A percentile compares a stretch with the other conserved stretches of the same genome.
phyloP scores from a whole-genome alignment of 768 basidiomycete species.

The Cantharellus cinnabarinus region DNA sequence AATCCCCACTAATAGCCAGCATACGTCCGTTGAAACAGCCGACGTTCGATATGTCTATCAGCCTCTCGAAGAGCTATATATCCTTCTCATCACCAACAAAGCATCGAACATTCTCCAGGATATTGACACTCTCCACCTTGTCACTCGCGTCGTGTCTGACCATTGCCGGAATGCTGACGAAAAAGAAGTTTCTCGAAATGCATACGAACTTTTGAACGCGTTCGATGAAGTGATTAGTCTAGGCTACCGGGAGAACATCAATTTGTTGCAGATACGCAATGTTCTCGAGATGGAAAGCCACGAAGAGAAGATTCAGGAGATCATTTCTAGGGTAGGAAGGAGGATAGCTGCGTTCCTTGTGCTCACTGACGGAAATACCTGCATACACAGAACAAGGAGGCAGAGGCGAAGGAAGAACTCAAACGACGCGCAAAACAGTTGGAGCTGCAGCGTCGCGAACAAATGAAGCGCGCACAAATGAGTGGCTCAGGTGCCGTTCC shows the following conservation, averaged over 20 bases:
- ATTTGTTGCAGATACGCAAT: conserved; percentile 22
- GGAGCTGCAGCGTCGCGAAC: conserved; percentile 92
- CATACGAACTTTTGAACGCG: conserved; percentile 83
- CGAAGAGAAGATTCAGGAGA: conserved; percentile 70
- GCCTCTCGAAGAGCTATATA: conserved; percentile 90
- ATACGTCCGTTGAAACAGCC: conserved; percentile 87
- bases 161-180: conserved; percentile 73
- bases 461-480: conserved; percentile 43
- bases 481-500: conserved; percentile 24
- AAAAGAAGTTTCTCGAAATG: conserved; percentile 71
- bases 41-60: conserved; percentile 97
- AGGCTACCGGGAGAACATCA: conserved; percentile 35
- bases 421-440: conserved; percentile 94
- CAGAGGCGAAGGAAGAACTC: conserved; percentile 96
- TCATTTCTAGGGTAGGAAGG: conserved; percentile 69
- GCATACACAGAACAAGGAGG: conserved; percentile 72
- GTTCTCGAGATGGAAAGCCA: conserved; percentile 28
- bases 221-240: conserved; percentile 93
- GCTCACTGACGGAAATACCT: background rate
- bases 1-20: conserved; percentile 84
- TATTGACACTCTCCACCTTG: conserved; percentile 87
- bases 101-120: conserved; percentile 98
- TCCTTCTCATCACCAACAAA: conserved; percentile 94
- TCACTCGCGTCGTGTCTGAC: conserved; percentile 85
- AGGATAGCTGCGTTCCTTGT: background rate